These are phyloP conservation scores for Tilletia indica DNA, from an alignment of 1,284 basidiomycete species.

Conservation along the genomic window DNA sequence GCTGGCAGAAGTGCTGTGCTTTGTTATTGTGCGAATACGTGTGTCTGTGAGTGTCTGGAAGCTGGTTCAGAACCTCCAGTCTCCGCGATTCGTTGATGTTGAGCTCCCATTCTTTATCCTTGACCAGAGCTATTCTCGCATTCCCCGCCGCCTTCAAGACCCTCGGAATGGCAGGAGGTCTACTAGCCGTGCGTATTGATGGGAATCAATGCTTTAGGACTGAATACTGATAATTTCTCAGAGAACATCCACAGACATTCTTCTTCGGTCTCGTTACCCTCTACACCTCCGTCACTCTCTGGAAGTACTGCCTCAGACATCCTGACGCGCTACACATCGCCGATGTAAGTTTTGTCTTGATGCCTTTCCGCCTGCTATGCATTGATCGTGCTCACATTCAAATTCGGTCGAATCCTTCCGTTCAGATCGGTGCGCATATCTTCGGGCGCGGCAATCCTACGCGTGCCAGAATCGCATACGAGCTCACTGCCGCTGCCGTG, in stretches of 20 bases:
- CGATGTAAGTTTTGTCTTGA: conserved; percentile 59
- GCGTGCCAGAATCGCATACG: conserved; percentile 59
- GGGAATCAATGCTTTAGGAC: too few relatives aligned
- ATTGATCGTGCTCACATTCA: too few relatives aligned
- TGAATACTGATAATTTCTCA: too few relatives aligned
- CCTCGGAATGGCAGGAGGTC: conserved; percentile 49
- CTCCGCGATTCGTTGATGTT: too few relatives aligned
- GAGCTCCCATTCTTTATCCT: too few relatives aligned
- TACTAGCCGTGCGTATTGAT: conserved; percentile 31
- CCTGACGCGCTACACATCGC: conserved; percentile 64
- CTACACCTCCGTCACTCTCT: conserved; percentile 57
- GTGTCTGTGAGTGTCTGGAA: conserved; percentile 26
- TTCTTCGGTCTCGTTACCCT: conserved; percentile 40
- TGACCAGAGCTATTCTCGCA: conserved; percentile 34
- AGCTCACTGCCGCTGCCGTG: conserved; percentile 49
- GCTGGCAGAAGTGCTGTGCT: conserved; percentile 42
- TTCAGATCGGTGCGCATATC: conserved; percentile 15
- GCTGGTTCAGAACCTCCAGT: too few relatives aligned
- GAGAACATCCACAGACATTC: conserved; percentile 17
- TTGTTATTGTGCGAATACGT: conserved; percentile 49
- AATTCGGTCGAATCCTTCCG: too few relatives aligned
- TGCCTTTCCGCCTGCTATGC: not conserved
- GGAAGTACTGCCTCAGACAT: conserved; percentile 65
- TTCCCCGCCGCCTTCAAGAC: conserved; percentile 44
- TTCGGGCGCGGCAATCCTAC: conserved; percentile 53